A percentile compares a stretch with the other conserved stretches of the same genome.
These are phyloP conservation scores for Blastobotrys aristatus DNA, from an alignment of 1,139 yeast species.

Conservation along the genomic window DNA sequence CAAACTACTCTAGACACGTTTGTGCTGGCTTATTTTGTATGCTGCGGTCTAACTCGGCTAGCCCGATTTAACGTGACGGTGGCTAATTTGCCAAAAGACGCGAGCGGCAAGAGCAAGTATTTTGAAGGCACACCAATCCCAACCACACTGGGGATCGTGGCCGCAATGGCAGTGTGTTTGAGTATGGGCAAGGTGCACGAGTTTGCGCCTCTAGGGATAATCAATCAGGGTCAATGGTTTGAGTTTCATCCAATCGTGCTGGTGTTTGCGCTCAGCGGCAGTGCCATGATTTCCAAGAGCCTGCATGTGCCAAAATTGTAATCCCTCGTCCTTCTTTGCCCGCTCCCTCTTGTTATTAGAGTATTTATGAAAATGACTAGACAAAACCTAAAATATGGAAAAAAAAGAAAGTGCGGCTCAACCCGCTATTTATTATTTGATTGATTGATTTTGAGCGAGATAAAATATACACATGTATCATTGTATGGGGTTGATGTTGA, in stretches of 20 bases:
- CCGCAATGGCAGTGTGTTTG: slow-evolving; percentile 68
- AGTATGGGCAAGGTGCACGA: slow-evolving; percentile 43
- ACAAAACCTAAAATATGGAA: no score
- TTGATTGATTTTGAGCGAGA: no score
- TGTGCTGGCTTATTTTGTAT: slow-evolving; percentile 74
- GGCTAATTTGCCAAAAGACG: slow-evolving; percentile 85
- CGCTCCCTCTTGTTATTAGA: no score
- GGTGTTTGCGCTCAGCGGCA: slow-evolving; percentile 73
- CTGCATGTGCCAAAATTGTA: slow-evolving; percentile 86
- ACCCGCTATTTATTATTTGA: no score
- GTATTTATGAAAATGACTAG: no score
- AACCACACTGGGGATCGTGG: slow-evolving; percentile 53
- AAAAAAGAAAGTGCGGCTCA: no score
- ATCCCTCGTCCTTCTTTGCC: not conserved
- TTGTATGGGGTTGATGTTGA: not conserved
- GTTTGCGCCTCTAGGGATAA: slow-evolving; percentile 66
- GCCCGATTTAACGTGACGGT: slow-evolving; percentile 96
- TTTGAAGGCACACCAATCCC: slow-evolving; percentile 98
- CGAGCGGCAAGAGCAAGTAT: slow-evolving; percentile 68
- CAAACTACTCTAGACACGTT: slow-evolving; percentile 77
- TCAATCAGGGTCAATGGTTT: no score
- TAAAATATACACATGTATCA: no score
- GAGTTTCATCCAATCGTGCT: slow-evolving; percentile 72
- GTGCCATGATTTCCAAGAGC: slow-evolving; percentile 87
- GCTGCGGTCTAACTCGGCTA: slow-evolving; percentile 88